A percentile compares a stretch with the other conserved stretches of the same genome.
These are phyloP conservation scores for Diplocarpon rosae DNA, from an alignment of 2,329 filamentous ascomycete species.

Conservation along the genomic window DNA sequence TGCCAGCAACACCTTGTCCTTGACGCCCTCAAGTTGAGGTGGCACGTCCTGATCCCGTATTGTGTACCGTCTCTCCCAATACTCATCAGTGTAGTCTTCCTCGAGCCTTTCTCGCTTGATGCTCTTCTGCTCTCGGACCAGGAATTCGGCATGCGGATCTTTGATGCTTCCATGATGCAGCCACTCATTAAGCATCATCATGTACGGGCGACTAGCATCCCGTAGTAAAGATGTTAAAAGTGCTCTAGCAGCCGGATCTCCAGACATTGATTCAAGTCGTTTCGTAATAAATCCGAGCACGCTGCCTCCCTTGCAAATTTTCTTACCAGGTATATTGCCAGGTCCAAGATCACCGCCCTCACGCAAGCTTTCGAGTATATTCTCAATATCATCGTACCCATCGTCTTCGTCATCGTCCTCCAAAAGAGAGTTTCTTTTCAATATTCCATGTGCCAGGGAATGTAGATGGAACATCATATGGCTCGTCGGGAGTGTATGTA, in stretches of 20 bases:
- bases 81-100: slow-evolving; percentile 96
- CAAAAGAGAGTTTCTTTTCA: slow-evolving; percentile 78
- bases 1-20: slow-evolving; percentile 87
- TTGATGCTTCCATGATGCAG: slow-evolving; percentile 90
- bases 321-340: slow-evolving; percentile 72
- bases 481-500: slow-evolving; percentile 80
- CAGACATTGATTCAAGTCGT: slow-evolving; percentile 78
- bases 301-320: slow-evolving; percentile 91
- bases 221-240: slow-evolving; percentile 72
- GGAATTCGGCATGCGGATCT: slow-evolving; percentile 86
- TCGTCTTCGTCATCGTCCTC: slow-evolving; percentile 62
- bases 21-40: slow-evolving; percentile 80
- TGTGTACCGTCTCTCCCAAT: slow-evolving; percentile 97
- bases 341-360: slow-evolving; percentile 76
- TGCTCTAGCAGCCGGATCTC: slow-evolving; percentile 77
- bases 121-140: slow-evolving; percentile 92
- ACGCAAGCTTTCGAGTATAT: slow-evolving; percentile 80
- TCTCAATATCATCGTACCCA: slow-evolving; percentile 74
- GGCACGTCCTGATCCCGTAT: slow-evolving; percentile 85
- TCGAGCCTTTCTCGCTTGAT: slow-evolving; percentile 85
- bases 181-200: slow-evolving; percentile 98
- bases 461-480: slow-evolving; percentile 91
- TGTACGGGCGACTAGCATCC: slow-evolving; percentile 88
- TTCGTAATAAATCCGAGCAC: slow-evolving; percentile 82
- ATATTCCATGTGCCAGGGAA: slow-evolving; percentile 72